phyloP scores from a whole-genome alignment of 139 green algal genomes.

The Closterium sp. region DNA sequence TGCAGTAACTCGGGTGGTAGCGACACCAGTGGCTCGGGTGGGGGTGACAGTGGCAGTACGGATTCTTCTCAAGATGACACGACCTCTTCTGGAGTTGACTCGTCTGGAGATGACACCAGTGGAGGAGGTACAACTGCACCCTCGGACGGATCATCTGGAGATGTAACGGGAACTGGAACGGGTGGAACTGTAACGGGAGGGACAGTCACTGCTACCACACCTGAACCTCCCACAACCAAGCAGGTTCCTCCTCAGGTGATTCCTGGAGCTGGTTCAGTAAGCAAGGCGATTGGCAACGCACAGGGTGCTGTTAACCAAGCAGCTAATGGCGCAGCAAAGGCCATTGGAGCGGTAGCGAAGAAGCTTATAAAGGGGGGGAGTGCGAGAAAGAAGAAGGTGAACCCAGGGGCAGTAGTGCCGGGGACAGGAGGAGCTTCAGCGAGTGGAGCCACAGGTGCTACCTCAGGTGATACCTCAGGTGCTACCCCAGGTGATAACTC shows the following conservation, averaged over 20 bases:
- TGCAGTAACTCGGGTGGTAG: background rate
- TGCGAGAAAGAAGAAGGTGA: background rate
- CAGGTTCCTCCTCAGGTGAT: background rate
- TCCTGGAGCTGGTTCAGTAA: background rate
- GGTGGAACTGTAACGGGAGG: background rate
- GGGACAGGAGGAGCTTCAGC: background rate
- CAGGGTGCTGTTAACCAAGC: background rate
- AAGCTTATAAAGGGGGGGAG: background rate
- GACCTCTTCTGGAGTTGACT: background rate
- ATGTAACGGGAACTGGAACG: background rate
- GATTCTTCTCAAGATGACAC: background rate
- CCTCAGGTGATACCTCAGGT: too few relatives aligned
- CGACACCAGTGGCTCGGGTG: too few relatives aligned
- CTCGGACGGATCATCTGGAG: background rate
- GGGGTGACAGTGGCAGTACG: background rate
- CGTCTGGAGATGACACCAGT: background rate
- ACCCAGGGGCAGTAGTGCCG: background rate
- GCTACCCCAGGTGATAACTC: background rate
- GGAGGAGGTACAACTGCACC: background rate
- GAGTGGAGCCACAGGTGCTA: background rate
- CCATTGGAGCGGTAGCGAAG: background rate
- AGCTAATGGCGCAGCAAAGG: background rate
- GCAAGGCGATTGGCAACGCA: background rate
- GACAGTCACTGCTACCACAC: background rate
- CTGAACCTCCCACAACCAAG: background rate